Conservation (phyloP, 495 filamentous ascomycete genomes). For the Trichocladium uniseriatum region DNA sequence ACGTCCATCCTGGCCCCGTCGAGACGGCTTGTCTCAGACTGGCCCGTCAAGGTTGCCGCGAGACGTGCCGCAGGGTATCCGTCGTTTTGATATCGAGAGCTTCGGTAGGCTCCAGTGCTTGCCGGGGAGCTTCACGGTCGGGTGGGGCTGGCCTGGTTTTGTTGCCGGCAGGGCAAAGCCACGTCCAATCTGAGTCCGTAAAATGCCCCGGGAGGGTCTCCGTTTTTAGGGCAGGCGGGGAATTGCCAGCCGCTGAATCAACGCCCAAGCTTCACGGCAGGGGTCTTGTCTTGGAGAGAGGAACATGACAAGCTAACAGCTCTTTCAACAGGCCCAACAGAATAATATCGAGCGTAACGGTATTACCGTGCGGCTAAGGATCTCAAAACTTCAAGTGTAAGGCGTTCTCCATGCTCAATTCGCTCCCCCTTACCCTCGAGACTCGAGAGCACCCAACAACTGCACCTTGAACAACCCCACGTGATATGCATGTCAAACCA, state of each 20-base stretch:
- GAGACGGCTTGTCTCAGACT: background rate
- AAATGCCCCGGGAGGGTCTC: slow-evolving; percentile 12
- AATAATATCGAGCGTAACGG: too few species aligned
- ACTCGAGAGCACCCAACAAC: too few species aligned
- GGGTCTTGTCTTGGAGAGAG: too few species aligned
- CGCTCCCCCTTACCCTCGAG: too few species aligned
- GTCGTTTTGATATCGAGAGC: background rate
- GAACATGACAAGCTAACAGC: too few species aligned
- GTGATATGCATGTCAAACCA: too few species aligned
- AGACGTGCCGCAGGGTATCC: background rate
- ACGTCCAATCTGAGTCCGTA: slow-evolving; percentile 10
- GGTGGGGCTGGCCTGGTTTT: slow-evolving; percentile 12
- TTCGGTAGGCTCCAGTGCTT: background rate
- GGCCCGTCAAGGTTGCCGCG: background rate
- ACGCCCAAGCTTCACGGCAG: background rate
- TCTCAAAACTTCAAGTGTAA: too few species aligned
- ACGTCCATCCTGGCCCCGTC: slow-evolving; percentile 16
- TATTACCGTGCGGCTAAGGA: too few species aligned
- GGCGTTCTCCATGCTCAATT: too few species aligned
- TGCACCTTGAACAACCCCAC: too few species aligned
- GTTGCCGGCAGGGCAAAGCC: slow-evolving; percentile 26
- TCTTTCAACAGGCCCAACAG: too few species aligned
- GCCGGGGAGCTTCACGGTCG: slow-evolving; percentile 14
- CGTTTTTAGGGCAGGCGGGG: slow-evolving; percentile 5
- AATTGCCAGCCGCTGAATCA: slow-evolving; percentile 2